Evolutionary conservation across 352 stramenopile species (phyloP), one percentile per base, ranked within the genome.

Genomic region (Halophytophthora polymorphica): DNA sequence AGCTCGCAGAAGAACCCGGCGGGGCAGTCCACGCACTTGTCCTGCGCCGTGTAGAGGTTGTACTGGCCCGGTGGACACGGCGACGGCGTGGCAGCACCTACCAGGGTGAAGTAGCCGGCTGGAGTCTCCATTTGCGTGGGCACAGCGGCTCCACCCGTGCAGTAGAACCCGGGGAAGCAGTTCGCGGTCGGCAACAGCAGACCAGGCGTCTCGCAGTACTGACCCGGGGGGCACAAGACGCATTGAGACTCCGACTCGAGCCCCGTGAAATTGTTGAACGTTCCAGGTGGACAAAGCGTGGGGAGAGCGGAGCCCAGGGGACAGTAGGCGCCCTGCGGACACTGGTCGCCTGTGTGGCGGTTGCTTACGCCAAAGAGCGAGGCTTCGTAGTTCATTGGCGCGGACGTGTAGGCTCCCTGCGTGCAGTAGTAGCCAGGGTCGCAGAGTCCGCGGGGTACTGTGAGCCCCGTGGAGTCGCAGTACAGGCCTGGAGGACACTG

Each of bases 401-500:
- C 86, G 1, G 86, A 96, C 0, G 88, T 97, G 45, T 96, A 96
- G 3, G 86, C 89, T 1, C 90, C 90, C 1, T 77, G 41, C 2
- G 79, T 81, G 49, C 93, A 98, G 58, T 96, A 98, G 54, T 97
- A 97, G 0, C 93, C 93, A 14, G 83, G 72, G 19, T 92, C 82
- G 45, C 93, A 98, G 2, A 73, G 80, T 13, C 81, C 79, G 10
- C 75, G 66, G 2, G 86, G 85, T 12, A 71, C 58, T 1, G 84
- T 91, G 28, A 97, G 74, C 0, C 58, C 83, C 17, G 73, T 92
- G 4, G 83, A 71, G 40, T 98, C 90, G 59, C 93, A 98, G 50
- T 95, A 98, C 69, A 86, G 86, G 1, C 93, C 93, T n/a, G 88
- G 81, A 14, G 83, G 66, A 53, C 93, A 98, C 28, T 67, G 47